Base-by-base conservation (phyloP, 345 rosid species). In the Microthlaspi erraticum region DNA sequence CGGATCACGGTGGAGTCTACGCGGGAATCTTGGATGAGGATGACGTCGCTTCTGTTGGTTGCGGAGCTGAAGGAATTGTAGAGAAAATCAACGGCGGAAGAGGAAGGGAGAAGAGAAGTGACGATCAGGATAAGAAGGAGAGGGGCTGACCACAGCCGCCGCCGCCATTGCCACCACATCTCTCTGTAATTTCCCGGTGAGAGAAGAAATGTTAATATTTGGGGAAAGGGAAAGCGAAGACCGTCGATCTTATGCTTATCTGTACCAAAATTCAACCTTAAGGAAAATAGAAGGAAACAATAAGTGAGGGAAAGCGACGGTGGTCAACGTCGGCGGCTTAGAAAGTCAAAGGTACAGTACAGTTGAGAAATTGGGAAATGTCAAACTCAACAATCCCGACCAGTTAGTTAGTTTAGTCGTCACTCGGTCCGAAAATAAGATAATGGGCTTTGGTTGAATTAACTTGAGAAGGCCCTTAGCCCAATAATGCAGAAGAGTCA, bases 1-100 rank as follows among this genome's bases (percentile, higher is more conserved):
- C 77, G 82, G 78, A 92, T 48, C 5, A 82, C 90, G 50, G 86
- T 60, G 10, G 89, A 70, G 12, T 89, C 94, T 10, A 86, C 51
- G 7, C 59, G 66, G 64, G 92, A 88, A 61, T 92, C 92, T 74
- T 74, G 56, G 53, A 84, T 79, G 65, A 92, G 90, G 80, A 67
- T 53, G 68, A 92, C 54, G 38, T 83, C 80, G 6, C 81, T 79
- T 51, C 32, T 65, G 71, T 87, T 87, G 44, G 43, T n/a, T 19
- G 71, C 58, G 5, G 79, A 49, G 29, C 55, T 69, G 82, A 92
- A 89, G 75, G 87, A 85, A 45, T 92, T 84, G 77, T 72, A 83
- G 55, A 91, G 85, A 68, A 89, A 89, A 74, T 88, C 82, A 5
- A 85, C 20, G 45, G 82, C 76, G 73, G 14, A 83, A 37, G 58